Base-by-base conservation (phyloP, 2,329 filamentous ascomycete genomes). In the Akanthomyces uredinophilus region DNA sequence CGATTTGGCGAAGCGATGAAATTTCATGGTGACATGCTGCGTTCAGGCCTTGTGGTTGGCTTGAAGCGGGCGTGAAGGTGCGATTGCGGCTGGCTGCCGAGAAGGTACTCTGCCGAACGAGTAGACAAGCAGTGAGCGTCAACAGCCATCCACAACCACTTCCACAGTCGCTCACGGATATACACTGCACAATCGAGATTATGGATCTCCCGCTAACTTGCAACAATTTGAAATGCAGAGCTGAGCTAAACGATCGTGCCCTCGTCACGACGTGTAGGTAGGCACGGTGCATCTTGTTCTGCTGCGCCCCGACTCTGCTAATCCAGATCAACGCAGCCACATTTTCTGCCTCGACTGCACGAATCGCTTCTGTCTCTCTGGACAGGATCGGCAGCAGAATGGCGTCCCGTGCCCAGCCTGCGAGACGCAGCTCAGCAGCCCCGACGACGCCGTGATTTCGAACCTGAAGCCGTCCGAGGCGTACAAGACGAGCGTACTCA, bases 191-290 rank as follows among this genome's bases (percentile, higher is more conserved):
- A 29, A 32, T 20, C 22, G 35, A 10, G 13, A 13, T 18, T n/a
- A 95, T 96, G 90, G 91, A 96, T 63, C 84, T 88, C 63, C 77
- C 81, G 24, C 78, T 96, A 27, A 83, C 85, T 41, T 97, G 94
- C 79, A 97, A 97, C 72, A 83, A 86, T 32, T 80, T 93, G 41
- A 89, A 87, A 64, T 97, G 94, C 70, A 84, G 91, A 52, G 79
- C 78, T 46, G 83, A 87, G 66, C 81, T 96, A 39, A 81, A 78
- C 39, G 86, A 90, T 46, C 81, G 83, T 65, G 93, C 92, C 13
- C 82, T 96, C 1, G 91, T 96, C 39, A 96, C 93, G 5, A 95
- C 90, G 16, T 98, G 93, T 84, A 92, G 89, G 91, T 90, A 56
- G n/a, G 37, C 20, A 46, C 18, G n/a, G 27, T 22, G 11, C 24